Percentiles rank a stretch among this genome's conserved stretches.
phyloP scores from a whole-genome alignment of 148 eudicot genomes.

The Vaccinium macrocarpon region DNA sequence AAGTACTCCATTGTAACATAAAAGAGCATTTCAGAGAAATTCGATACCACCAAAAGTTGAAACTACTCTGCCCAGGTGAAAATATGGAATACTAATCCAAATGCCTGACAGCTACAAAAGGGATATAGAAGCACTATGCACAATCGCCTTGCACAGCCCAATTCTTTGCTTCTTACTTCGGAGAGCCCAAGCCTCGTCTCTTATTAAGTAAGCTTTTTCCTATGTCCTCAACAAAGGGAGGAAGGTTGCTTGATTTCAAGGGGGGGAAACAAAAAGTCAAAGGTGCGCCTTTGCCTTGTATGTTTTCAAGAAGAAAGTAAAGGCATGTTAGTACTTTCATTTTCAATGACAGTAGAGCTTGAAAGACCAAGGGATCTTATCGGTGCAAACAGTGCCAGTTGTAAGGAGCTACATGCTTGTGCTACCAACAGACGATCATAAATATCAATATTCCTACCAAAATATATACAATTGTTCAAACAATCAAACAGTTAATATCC shows the following conservation, averaged over 20 bases:
- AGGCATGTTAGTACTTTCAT: neutral
- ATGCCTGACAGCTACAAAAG: neutral
- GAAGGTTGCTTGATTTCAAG: neutral
- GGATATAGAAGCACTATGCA: neutral
- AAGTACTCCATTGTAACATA: neutral
- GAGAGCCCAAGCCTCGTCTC: slow-evolving; percentile 1
- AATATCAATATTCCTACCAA: too few relatives aligned
- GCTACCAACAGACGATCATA: neutral
- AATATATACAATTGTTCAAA: too few relatives aligned
- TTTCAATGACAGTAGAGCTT: neutral
- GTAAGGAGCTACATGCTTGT: neutral
- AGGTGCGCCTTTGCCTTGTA: neutral
- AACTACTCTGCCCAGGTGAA: neutral
- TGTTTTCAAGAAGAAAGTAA: neutral
- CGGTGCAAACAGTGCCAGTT: neutral
- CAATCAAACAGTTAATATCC: too few relatives aligned
- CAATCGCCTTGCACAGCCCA: neutral
- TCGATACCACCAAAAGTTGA: neutral
- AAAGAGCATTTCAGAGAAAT: neutral
- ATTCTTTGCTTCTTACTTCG: neutral
- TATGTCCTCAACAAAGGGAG: neutral
- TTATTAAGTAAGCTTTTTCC: neutral
- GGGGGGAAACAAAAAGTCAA: neutral
- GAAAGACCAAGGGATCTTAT: neutral
- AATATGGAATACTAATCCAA: neutral